Evolutionary conservation across 345 rosid genomes (phyloP), one percentile per base, ranked within the genome.

Genomic region (Rhodamnia rubescens): DNA sequence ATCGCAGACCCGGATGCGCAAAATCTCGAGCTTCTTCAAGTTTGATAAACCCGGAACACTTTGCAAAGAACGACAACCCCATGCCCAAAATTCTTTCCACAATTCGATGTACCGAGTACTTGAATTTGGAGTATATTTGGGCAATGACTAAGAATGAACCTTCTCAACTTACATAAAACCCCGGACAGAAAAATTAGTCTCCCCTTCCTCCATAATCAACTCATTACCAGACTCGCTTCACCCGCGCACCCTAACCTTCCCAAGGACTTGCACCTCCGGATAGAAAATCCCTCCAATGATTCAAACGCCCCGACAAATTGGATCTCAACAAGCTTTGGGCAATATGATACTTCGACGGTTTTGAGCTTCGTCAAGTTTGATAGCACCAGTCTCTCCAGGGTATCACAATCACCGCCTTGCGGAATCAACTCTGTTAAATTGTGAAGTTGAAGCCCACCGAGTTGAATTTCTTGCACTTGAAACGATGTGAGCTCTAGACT

Each of bases 381-480:
- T 0, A 59, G 74, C 20, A 20, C 2, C 2, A 59, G 1, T 27
- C 74, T 59, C 74, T n/a, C 2, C 0, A 59, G 20, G 16, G 74
- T 2, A 6, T 0, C 15, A n/a, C n/a, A n/a, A n/a, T n/a, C n/a
- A n/a, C 15, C 5, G 1, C 0, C 0, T 0, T 0, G 0, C 1
- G n/a, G 0, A n/a, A 0, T 0, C 74, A 59, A 59, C 40, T 3
- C 2, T 14, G 5, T 0, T 7, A 59, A 27, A 59, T 59, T 59
- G 14, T 59, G 74, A 59, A 59, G 69, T n/a, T 1, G 69, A 59
- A 59, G 40, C 20, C 74, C 40, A 0, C 14, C 0, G 10, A 59
- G 40, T 13, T 59, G 20, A 59, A 59, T 59, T 27, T 59, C 74
- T 59, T 59, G 74, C 10, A 27, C 5, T 14, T 0, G 0, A 59